Conservation (phyloP, 768 basidiomycete genomes). For the Mycena alexandri region DNA sequence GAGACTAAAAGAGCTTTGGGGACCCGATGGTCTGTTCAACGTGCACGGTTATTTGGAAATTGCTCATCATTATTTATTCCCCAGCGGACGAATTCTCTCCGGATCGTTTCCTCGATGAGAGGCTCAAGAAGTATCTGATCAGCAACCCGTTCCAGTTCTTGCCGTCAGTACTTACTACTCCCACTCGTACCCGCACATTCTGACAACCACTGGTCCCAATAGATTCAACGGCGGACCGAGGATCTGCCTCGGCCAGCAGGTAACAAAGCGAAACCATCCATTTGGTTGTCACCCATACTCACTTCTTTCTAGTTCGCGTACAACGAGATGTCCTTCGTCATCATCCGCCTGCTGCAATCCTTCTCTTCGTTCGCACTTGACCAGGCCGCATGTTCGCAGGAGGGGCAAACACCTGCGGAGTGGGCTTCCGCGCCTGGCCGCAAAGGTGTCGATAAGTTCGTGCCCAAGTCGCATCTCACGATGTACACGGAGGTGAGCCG, state of each 20-base stretch:
- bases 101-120: constrained; percentile 65
- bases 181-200: background rate
- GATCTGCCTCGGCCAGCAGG: constrained; percentile 61
- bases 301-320: constrained; percentile 23
- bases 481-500: constrained; percentile 43
- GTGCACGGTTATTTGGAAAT: too few relatives aligned
- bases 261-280: constrained; percentile 24
- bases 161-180: constrained; percentile 36
- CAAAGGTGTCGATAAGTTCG: constrained; percentile 49
- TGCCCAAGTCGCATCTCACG: constrained; percentile 53
- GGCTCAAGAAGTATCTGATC: constrained; percentile 58
- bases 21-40: constrained; percentile 60
- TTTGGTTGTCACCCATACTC: too few relatives aligned
- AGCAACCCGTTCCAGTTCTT: constrained; percentile 66
- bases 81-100: constrained; percentile 65
- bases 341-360: constrained; percentile 55
- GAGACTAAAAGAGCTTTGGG: constrained; percentile 60
- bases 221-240: constrained; percentile 55
- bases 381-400: constrained; percentile 47
- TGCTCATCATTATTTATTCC: too few relatives aligned
- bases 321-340: constrained; percentile 39
- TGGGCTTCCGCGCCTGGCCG: constrained; percentile 49
- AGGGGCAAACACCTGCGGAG: constrained; percentile 48
- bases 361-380: constrained; percentile 53
- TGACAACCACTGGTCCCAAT: background rate